Conservation (phyloP, 257 asterid genomes). For the Jaltomata sinuosa region DNA sequence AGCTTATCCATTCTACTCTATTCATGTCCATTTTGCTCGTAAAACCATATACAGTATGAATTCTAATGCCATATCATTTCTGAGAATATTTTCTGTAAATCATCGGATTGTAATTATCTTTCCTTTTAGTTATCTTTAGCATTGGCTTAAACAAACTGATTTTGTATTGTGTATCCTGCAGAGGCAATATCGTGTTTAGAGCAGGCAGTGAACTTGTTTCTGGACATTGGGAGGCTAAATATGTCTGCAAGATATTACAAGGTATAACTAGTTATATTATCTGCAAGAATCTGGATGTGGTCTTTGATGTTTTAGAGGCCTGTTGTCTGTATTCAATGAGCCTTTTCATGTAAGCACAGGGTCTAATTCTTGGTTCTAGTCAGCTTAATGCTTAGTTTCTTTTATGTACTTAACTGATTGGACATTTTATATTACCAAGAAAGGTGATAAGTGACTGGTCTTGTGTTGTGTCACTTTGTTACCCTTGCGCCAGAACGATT, state of each 20-base stretch:
- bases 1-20: neutral
- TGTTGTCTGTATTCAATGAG: neutral
- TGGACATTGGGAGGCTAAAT: constrained; percentile 91
- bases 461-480: neutral
- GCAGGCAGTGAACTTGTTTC: constrained; percentile 65
- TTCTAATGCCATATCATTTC: neutral
- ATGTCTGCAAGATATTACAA: constrained; percentile 96
- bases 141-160: neutral
- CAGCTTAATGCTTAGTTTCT: neutral
- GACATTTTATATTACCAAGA: neutral
- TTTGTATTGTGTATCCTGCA: constrained; percentile 24
- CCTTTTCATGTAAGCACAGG: neutral
- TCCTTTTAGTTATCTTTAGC: neutral
- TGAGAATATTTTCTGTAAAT: neutral
- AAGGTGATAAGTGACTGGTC: neutral
- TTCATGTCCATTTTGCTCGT: neutral
- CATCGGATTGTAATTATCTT: neutral
- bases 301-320: neutral
- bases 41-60: neutral
- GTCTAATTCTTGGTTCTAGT: neutral
- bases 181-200: constrained; percentile 82
- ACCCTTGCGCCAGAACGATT: neutral
- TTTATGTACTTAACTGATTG: neutral
- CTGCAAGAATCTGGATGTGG: neutral
- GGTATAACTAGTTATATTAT: constrained; percentile 32